Evolutionary conservation across 2,329 filamentous ascomycete genomes (phyloP), one percentile per base, ranked within the genome.

Genomic region (Cytospora paraplurivora): DNA sequence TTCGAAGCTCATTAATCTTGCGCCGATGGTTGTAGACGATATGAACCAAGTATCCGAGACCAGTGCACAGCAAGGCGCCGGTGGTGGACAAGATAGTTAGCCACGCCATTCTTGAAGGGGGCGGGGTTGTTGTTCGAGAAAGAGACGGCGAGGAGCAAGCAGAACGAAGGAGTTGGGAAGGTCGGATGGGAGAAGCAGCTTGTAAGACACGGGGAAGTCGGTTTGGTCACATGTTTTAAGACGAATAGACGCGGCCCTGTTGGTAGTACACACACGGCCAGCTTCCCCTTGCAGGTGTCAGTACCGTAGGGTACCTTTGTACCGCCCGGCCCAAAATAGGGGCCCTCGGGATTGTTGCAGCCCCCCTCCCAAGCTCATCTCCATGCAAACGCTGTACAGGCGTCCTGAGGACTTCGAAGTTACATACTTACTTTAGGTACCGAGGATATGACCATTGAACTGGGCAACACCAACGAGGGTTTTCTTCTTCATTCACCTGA

Each of bases 1-100:
- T 52, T 38, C 56, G 19, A 52, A 59, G 56, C 47, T 52, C 35
- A 52, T 59, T 59, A 34, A 59, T 59, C 11, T 41, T 59, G 34
- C 56, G 47, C 8, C 56, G 34, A 21, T 59, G 56, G 11, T 15
- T 59, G 19, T 41, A 59, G 19, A 17, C 15, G 0, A 50, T 2
- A 41, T 59, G 56, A 19, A 52, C 15, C 19, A 41, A 0, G 15
- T 59, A 59, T 50, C 12, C 56, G 47, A 59, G 1, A 13, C 34
- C 7, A 7, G 47, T 52, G 34, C 47, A 59, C 34, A 59, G n/a
- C 17, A 59, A 51, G 33, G 41, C 47, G 47, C 47, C 21, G 2
- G 17, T 17, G 21, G 47, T 34, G 47, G 56, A 52, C 3, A 8
- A 19, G 3, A 59, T 59, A 15, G 15, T 19, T 5, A 52, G 21